Evolutionary conservation across 1,139 yeast genomes (phyloP), one percentile per base, ranked within the genome.

Genomic region (Arxiozyma heterogenica): DNA sequence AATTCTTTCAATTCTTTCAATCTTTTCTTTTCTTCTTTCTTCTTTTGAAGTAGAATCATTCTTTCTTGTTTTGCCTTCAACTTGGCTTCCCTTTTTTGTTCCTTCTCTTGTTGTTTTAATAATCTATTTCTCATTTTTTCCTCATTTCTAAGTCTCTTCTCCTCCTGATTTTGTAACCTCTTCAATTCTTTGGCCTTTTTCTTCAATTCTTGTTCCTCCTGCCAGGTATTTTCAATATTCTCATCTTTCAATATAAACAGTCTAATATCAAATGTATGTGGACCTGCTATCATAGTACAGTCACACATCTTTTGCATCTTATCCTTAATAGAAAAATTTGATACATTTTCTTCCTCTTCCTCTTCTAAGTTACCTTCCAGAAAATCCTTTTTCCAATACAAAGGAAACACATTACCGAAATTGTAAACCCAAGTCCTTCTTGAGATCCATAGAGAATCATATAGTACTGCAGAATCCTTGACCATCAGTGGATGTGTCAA

Each of bases 301-400:
- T 91, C 97, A 62, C 94, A 82, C 55, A 93, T 72, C 65, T 89
- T 89, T 55, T 89, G 86, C 96, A 91, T 90, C 53, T 84, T 84
- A 61, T 93, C 98, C 60, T 95, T 75, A 8, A 71, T 69, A n/a
- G 59, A 60, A 57, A 55, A 67, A 54, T 59, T 68, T n/a, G 25
- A 52, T 18, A 41, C 43, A 41, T 23, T 49, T 21, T 50, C 47
- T 4, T 46, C 54, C 11, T 48, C 46, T 4, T 46, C 53, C 58
- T 41, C 85, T 30, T 59, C 75, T 17, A 77, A 77, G 43, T 71
- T 63, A 7, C 76, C 74, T 50, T 77, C 69, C 27, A 57, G 50
- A 52, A 72, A 71, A 54, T 73, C 73, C 44, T 79, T 53, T 53
- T 43, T 59, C 96, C 97, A 91, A 63, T 83, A 88, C 52, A 86